phyloP scores from a whole-genome alignment of 768 basidiomycete species.

The Hericium rajendrae region DNA sequence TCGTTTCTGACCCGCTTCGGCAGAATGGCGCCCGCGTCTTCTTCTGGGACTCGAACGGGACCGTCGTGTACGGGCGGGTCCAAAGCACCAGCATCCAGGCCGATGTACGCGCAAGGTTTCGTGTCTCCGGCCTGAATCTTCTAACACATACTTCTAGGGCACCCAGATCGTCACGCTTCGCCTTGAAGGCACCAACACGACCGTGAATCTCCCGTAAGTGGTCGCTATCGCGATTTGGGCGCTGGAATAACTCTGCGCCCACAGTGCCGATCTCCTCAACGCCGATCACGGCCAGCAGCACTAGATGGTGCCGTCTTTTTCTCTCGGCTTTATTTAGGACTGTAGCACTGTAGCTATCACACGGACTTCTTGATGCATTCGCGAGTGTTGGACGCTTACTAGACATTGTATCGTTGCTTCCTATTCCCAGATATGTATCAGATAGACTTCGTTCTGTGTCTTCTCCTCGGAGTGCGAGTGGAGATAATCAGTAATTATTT shows the following conservation, averaged over 20 bases:
- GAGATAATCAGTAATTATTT: neutral
- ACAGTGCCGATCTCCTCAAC: neutral
- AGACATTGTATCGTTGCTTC: neutral
- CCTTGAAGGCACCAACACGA: constrained; percentile 33
- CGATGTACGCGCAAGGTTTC: constrained; percentile 39
- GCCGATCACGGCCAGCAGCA: neutral
- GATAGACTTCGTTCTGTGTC: neutral
- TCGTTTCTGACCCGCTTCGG: constrained; percentile 2
- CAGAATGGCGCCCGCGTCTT: constrained; percentile 63
- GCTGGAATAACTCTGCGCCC: neutral
- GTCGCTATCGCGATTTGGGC: neutral
- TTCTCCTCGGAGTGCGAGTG: neutral
- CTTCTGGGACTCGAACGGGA: constrained; percentile 49
- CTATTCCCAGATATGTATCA: neutral
- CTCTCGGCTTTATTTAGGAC: neutral
- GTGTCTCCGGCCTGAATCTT: neutral
- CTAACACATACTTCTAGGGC: constrained; percentile 26
- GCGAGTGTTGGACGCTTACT: no score
- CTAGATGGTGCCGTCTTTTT: neutral
- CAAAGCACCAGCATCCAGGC: constrained; percentile 39
- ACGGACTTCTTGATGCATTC: neutral
- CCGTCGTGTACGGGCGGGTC: constrained; percentile 52
- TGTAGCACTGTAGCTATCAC: neutral
- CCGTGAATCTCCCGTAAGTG: constrained; percentile 50
- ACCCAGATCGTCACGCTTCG: constrained; percentile 47